Base-by-base conservation (phyloP, 768 basidiomycete species). In the Lentinula sp. region DNA sequence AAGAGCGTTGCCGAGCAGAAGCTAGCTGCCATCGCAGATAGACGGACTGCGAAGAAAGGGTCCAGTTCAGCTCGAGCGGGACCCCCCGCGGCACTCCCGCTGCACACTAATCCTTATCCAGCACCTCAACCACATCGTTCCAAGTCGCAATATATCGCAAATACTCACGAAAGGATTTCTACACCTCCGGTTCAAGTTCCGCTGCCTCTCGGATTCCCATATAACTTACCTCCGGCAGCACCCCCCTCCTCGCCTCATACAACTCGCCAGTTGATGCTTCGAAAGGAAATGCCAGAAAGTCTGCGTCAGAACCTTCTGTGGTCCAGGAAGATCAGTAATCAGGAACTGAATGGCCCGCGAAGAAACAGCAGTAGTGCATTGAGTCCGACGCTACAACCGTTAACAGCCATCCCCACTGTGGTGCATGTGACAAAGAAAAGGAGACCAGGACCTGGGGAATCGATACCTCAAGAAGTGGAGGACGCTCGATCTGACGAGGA, bases 1-100 rank as follows among this genome's bases (percentile, higher is more conserved):
- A 79, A 78, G 70, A 89, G 87, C 54, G 79, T 87, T 36, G 90
- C 88, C 12, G 85, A 90, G 66, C 82, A 86, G 72, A 84, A 78
- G 71, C 35, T 45, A 28, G 58, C 61, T 57, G 28, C 62, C 60
- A 23, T 51, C 20, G 55, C 59, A 10, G 57, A 52, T 23, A 46
- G 42, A 32, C 58, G 53, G 18, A 57, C 43, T 28, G 55, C 23
- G 7, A 58, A 42, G 41, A 33, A 51, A 35, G 18, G 45, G 6
- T 56, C 50, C 18, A 32, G 45, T 43, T 10, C 57, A 43, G 48
- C 58, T 6, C 42, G 52, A 62, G 56, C 64, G 49, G 59, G 52
- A 23, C 28, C 8, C 9, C 43, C 57, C 7, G 36, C 48, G 2
- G 49, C 39, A 32, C 62, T 48, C 16, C 62, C 42, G 18, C 65